These are phyloP conservation scores for Smallanthus sonchifolius DNA, from an alignment of 129 eudicot species.

Conservation along the genomic window DNA sequence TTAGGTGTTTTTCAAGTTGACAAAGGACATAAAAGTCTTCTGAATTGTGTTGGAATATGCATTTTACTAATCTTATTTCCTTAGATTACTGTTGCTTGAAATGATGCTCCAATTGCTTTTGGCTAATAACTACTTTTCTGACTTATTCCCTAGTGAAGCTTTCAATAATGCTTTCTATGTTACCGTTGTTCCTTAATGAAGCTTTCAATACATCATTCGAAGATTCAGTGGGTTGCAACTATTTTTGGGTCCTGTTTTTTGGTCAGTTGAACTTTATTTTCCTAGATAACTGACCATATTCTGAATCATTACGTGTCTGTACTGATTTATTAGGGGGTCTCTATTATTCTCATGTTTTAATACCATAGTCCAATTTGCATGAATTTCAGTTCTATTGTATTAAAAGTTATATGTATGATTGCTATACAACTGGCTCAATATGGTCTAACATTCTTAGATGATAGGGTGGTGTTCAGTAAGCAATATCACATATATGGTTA, in stretches of 20 bases:
- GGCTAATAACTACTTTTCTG: neutral
- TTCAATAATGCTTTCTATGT: neutral
- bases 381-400: neutral
- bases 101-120: neutral
- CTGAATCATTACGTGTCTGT: neutral
- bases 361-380: neutral
- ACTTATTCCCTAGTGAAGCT: neutral
- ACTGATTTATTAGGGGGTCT: neutral
- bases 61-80: neutral
- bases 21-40: no score
- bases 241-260: neutral
- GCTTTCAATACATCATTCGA: neutral
- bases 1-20: slow-evolving; percentile 24
- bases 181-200: neutral
- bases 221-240: neutral
- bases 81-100: slow-evolving; percentile 10
- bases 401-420: neutral
- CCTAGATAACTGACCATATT: neutral
- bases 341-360: neutral
- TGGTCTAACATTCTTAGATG: neutral
- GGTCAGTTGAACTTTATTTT: neutral
- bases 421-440: neutral
- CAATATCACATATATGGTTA: neutral
- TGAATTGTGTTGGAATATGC: no score
- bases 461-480: neutral